Evolutionary conservation across 1,139 yeast species (phyloP).

Genomic region (Geotrichum candidum): DNA sequence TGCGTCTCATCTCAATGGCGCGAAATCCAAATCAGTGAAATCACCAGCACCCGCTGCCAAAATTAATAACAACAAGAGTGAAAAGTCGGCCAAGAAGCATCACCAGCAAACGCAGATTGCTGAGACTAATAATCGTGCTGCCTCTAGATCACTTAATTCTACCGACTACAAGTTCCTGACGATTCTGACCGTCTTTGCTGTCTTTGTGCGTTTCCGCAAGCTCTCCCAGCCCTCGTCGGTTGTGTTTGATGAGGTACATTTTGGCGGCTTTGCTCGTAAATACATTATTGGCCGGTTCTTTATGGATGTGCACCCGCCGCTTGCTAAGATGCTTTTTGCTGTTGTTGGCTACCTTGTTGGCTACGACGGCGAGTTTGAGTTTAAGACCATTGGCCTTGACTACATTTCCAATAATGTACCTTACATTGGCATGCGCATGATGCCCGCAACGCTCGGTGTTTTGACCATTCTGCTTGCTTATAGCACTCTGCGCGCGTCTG

Average conservation of each 20-base stretch:
- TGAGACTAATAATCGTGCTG: background rate
- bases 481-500: conserved; percentile 78
- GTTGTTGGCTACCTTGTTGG: conserved; percentile 84
- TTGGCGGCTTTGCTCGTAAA: conserved; percentile 61
- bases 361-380: conserved; percentile 83
- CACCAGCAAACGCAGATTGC: background rate
- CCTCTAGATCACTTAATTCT: conserved; percentile 27
- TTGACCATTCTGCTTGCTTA: conserved; percentile 72
- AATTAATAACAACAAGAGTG: background rate
- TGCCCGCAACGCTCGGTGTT: conserved; percentile 79
- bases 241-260: conserved; percentile 83
- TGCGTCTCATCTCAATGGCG: background rate
- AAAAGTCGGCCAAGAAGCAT: background rate
- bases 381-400: conserved; percentile 82
- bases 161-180: conserved; percentile 37
- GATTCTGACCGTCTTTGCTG: conserved; percentile 49
- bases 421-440: conserved; percentile 73
- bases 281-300: conserved; percentile 64
- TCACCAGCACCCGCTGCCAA: background rate
- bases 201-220: conserved; percentile 53
- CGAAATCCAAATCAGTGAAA: background rate
- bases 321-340: conserved; percentile 90
- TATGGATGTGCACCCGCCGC: conserved; percentile 96
- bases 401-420: conserved; percentile 60
- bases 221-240: conserved; percentile 69